Evolutionary conservation across 768 basidiomycete genomes (phyloP).

Genomic region (Mycena albidolilacea): DNA sequence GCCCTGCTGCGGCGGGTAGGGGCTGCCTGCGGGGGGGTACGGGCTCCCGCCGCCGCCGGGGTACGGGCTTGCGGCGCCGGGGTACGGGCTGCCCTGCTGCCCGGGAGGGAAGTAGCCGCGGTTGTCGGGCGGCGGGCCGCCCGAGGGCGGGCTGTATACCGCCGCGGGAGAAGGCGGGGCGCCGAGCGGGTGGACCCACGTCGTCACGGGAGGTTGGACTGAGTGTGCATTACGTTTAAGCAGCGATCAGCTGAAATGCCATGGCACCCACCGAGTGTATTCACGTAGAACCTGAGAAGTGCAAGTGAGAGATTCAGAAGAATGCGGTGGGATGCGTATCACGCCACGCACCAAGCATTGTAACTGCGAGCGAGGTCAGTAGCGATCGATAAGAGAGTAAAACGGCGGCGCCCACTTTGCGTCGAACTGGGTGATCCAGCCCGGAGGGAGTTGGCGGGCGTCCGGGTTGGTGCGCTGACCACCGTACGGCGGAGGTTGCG

Average conservation of each 20-base stretch:
- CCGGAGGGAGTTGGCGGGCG: slow-evolving; percentile 70
- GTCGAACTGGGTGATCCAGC: slow-evolving; percentile 81
- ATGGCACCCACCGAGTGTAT: slow-evolving; percentile 55
- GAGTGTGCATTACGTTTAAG: too few relatives aligned
- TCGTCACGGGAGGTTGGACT: slow-evolving; percentile 72
- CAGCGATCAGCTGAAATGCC: too few relatives aligned
- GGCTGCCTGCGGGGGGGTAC: slow-evolving; percentile 44
- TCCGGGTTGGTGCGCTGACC: slow-evolving; percentile 64
- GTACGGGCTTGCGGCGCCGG: slow-evolving; percentile 30
- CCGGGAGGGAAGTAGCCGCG: slow-evolving; percentile 41
- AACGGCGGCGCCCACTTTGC: slow-evolving; percentile 61
- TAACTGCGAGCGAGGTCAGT: slow-evolving; percentile 60
- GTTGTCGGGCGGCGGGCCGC: slow-evolving; percentile 62
- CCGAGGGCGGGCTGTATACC: slow-evolving; percentile 56
- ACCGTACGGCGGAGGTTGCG: slow-evolving; percentile 60
- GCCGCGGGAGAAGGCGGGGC: slow-evolving; percentile 57
- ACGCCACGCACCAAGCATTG: slow-evolving; percentile 68
- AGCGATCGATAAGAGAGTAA: slow-evolving; percentile 44
- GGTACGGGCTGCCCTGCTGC: slow-evolving; percentile 29
- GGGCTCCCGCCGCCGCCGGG: slow-evolving; percentile 33
- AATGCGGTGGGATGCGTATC: slow-evolving; percentile 5
- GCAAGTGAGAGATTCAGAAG: neutral
- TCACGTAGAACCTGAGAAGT: slow-evolving; percentile 81
- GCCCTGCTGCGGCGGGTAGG: slow-evolving; percentile 44
- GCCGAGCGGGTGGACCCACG: slow-evolving; percentile 82